These are phyloP conservation scores for Coccomyxa sp. DNA, from an alignment of 139 green algal genomes.

Conservation along the genomic window DNA sequence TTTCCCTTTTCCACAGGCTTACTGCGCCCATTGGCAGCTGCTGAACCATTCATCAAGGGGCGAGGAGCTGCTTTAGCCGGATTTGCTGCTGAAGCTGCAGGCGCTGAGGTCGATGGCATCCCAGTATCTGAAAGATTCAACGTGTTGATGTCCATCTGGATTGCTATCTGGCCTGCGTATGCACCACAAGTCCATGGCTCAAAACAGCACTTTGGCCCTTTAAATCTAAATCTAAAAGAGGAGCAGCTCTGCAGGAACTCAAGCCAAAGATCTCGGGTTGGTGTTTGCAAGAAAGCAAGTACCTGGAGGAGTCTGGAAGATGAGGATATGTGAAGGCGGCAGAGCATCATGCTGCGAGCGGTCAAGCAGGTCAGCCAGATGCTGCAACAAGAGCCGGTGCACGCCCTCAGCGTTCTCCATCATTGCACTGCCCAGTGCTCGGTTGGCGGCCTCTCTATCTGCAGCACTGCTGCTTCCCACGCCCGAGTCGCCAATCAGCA, in stretches of 20 bases:
- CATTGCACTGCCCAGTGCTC: conserved; percentile 50
- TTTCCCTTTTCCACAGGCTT: too few relatives aligned
- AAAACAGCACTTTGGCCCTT: too few relatives aligned
- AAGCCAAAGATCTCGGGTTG: neutral
- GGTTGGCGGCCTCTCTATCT: conserved; percentile 34
- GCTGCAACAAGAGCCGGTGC: conserved; percentile 31
- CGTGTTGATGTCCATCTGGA: neutral
- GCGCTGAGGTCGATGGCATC: too few relatives aligned
- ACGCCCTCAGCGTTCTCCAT: conserved; percentile 26
- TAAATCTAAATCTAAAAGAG: too few relatives aligned
- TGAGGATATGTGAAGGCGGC: conserved; percentile 36
- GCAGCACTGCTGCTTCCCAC: conserved; percentile 18
- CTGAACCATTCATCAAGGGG: neutral
- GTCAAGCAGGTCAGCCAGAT: conserved; percentile 29
- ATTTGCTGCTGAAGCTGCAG: neutral
- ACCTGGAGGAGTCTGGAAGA: conserved; percentile 64
- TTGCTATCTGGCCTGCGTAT: conserved; percentile 4
- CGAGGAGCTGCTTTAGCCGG: too few relatives aligned
- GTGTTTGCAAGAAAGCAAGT: neutral
- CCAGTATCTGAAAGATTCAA: neutral
- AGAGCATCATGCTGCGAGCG: conserved; percentile 51
- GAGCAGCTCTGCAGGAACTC: neutral
- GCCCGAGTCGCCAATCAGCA: conserved; percentile 34
- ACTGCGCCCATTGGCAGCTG: neutral
- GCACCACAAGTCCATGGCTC: neutral